Base-by-base conservation (phyloP, 1,284 basidiomycete genomes). In the Ceratobasidium sp. region DNA sequence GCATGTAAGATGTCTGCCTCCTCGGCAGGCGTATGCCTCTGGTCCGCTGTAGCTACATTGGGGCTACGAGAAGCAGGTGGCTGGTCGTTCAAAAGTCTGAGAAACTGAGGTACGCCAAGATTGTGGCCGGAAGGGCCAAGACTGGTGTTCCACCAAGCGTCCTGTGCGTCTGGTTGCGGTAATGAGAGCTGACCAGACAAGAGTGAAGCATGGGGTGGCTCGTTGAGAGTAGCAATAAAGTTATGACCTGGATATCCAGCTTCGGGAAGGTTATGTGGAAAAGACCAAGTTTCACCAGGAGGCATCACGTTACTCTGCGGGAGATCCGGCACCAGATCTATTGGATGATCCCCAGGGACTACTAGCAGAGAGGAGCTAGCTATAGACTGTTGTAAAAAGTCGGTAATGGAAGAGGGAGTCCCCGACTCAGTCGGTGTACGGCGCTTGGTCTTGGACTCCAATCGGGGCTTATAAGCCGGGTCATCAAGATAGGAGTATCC, bases 401-500 rank as follows among this genome's bases (percentile, higher is more conserved):
- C 71, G 39, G 26, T 9, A 60, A 42, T 20, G 4, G 60, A n/a
- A 28, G 39, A 33, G 10, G 44, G 53, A 66, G 58, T 46, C 33
- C 51, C 72, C 61, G 26, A 66, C 33, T 12, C 49, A 26, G 46
- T 18, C n/a, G n/a, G 26, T 51, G 55, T 76, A 42, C 53, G 33
- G 28, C 33, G 68, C 20, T 51, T 71, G 18, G 60, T 46, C 28
- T 53, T 39, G 26, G 60, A 44, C 33, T 66, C 66, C 33, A 4
- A 4, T n/a, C 61, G 61, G 13, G 60, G 60, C 20, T 61, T 64
- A n/a, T 4, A 53, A 51, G 40, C 51, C 7, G 61, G 63, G 5
- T 56, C 28, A 7, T 76, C 73, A 10, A 61, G 53, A 28, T 76
- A 58, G 9, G 75, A 46, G 39, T 76, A 76, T 56, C 73, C 73